Base-by-base conservation (phyloP, 2,329 filamentous ascomycete genomes). In the Zymoseptoria ardabiliae region DNA sequence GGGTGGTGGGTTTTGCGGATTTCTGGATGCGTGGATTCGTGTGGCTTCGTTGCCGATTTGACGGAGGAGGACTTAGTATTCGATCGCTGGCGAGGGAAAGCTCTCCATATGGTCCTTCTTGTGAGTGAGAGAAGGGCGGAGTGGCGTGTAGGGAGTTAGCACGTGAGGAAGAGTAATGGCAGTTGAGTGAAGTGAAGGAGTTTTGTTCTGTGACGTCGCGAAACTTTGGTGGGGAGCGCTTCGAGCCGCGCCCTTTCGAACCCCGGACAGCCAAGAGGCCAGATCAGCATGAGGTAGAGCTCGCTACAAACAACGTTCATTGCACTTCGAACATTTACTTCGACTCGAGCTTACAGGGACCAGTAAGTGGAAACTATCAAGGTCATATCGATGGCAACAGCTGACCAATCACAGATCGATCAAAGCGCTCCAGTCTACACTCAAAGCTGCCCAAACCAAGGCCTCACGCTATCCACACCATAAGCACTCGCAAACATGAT, bases 401-500 rank as follows among this genome's bases (percentile, higher is more conserved):
- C 35, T 45, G 35, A 45, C 13, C 17, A n/a, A 5, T 4, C 6
- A 45, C 3, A 45, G 35, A 45, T 45, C 35, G 35, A 45, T n/a
- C 13, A n/a, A 45, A 17, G 35, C 35, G 17, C 50, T 51, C 17
- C 50, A 51, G 9, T 9, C 17, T 17, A 21, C 17, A 21, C 22
- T 21, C 50, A 53, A 23, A 20, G 22, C 7, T n/a, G 11, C 7
- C 8, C 8, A 23, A 30, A 57, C 50, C 49, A 9, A 45, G 1
- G 17, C 19, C 48, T 30, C 55, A 52, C 56, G 10, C 52, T n/a
- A 6, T 52, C 19, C 21, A 20, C 21, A 28, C 20, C 61, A 55
- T 21, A 30, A 45, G 19, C 53, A 48, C 51, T 17, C 48, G 28
- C 55, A 28, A 89, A 70, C 54, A 99, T 99, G 94, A 97, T 99